Evolutionary conservation across 2,329 filamentous ascomycete genomes (phyloP).

Genomic region (Aspergillus sp.): DNA sequence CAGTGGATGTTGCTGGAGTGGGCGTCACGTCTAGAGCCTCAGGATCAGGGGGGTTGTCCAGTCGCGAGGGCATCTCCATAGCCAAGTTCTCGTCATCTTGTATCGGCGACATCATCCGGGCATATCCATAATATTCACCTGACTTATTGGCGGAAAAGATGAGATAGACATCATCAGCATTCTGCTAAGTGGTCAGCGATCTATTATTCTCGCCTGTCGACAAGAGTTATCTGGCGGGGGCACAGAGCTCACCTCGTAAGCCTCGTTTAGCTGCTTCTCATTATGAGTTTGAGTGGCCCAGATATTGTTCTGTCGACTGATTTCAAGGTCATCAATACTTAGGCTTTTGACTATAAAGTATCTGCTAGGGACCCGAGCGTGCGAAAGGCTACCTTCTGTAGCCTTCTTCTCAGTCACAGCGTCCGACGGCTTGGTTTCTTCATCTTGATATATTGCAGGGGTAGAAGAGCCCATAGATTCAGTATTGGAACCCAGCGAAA

Average conservation of each 20-base stretch:
- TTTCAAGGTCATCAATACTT: conserved; percentile 84
- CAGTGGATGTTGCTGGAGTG: conserved; percentile 74
- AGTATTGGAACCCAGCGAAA: conserved; percentile 36
- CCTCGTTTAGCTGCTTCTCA: conserved; percentile 77
- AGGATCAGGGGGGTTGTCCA: conserved; percentile 58
- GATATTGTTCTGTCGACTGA: conserved; percentile 81
- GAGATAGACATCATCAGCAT: conserved; percentile 80
- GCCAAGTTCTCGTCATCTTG: conserved; percentile 71
- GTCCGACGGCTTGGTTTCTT: conserved; percentile 14
- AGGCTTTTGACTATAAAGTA: conserved; percentile 94
- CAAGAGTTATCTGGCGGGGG: background rate
- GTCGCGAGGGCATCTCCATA: conserved; percentile 68
- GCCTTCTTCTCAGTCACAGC: conserved; percentile 12
- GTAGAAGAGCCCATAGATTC: conserved; percentile 46
- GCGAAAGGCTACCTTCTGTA: conserved; percentile 7
- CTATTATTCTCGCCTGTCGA: background rate
- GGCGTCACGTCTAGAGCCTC: conserved; percentile 78
- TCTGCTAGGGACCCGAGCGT: conserved; percentile 63
- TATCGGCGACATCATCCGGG: conserved; percentile 83
- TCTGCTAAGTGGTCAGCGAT: conserved; percentile 48
- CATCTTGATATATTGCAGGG: conserved; percentile 49
- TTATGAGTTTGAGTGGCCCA: conserved; percentile 97
- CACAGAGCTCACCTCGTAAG: conserved; percentile 66
- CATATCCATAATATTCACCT: conserved; percentile 94
- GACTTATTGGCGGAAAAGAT: conserved; percentile 98